Base-by-base conservation (phyloP, 192 early-diverging fungal genomes). In the Dispira simplex region DNA sequence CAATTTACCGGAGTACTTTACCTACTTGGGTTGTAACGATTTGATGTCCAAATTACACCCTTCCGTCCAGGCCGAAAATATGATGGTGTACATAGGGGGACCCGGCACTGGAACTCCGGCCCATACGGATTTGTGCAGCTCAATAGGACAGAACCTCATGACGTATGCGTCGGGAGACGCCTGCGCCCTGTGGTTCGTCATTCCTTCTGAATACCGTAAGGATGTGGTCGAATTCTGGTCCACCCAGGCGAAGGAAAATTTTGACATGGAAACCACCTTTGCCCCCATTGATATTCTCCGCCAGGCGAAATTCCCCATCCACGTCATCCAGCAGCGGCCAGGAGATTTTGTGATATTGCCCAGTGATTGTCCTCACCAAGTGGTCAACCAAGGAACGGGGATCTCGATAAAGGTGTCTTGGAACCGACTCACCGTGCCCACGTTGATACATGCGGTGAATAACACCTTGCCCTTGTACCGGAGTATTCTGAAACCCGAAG, bases 61-160 rank as follows among this genome's bases (percentile, higher is more conserved):
- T 44, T 18, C 32, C 13, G 12, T 60, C 16, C 58, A 44, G 14
- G 58, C 27, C 14, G 58, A 60, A 14, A 60, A 60, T 44, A 18
- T 60, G 11, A 60, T 60, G 58, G 2, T 60, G 16, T 60, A 60
- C 58, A 44, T 60, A 18, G 58, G 58, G 26, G 32, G 58, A 10
- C 32, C 58, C 18, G 67, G 67, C 18, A 68, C 67, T 12, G n/a
- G n/a, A 5, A 73, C 71, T 20, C 71, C 71, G 0, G 71, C 56
- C 16, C 71, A 73, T 64, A 73, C 57, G 51, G 71, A 73, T 44
- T 28, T 73, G 54, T 73, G 71, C 28, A 68, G 67, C 16, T 65
- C 67, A 21, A 58, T 68, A 20, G 71, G 71, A 0, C 71, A 73
- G 16, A 73, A 73, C 66, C 26, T 73, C 32, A 69, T 73, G 71